Evolutionary conservation across 2,329 filamentous ascomycete species (phyloP), one percentile per base, ranked within the genome.

Genomic region (Scedosporium aurantiacum): DNA sequence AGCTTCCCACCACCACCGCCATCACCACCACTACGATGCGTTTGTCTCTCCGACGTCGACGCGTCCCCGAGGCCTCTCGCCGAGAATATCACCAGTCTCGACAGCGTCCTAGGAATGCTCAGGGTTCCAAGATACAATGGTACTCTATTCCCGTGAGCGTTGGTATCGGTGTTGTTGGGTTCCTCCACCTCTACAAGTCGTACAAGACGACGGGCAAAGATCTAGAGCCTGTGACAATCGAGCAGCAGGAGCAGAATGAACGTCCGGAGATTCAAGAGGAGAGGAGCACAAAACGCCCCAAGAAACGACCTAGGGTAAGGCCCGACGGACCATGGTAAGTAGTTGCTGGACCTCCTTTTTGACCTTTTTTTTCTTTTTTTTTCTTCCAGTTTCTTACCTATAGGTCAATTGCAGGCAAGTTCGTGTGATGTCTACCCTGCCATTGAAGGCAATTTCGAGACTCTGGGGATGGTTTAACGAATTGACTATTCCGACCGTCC

Each of bases 381-480:
- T 50, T 57, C 5, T n/a, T 47, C 52, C 50, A 27, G 21, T 18
- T 23, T 18, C 41, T n/a, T 54, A 23, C 50, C 18, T n/a, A n/a
- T 14, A 54, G 18, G 50, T 45, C 58, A 37, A 59, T 45, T 61
- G n/a, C 60, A 83, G 81, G 90, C 90, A 93, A 70, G 90, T 97
- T 59, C 89, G 92, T 71, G 83, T 97, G 71, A 96, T 97, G 89
- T 95, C 91, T 6, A 96, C 91, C 1, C 78, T 97, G 63, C 92
- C 92, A 40, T 79, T 97, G 64, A 97, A 97, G 76, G 91, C 90
- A 41, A 82, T 97, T 54, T 96, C 91, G 40, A 84, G 92, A 56
- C 71, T 95, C 65, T 97, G 92, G 92, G 92, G 92, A 43, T 84
- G 81, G 59, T 96, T 97, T 78, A 97, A 97, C 73, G 91, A 96